Percentiles rank a stretch among this genome's conserved stretches.
Evolutionary conservation across 331 rosid species (phyloP).

Genomic region (Quercus phellos): DNA sequence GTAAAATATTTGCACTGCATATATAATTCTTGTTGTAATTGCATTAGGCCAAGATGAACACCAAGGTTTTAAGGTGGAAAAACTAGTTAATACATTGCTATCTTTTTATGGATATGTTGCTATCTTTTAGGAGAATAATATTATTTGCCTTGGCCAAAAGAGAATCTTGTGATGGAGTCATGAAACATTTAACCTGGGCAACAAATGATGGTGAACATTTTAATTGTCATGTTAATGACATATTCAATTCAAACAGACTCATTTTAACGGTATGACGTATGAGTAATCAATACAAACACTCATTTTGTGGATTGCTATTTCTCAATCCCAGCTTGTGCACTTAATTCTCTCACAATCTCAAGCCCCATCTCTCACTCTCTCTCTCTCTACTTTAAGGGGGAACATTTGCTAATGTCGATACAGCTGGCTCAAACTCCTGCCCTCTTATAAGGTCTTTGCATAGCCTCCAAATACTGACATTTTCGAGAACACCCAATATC

Average conservation of each 20-base stretch:
- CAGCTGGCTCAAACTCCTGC: background rate
- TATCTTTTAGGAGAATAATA: background rate
- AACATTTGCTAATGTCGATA: background rate
- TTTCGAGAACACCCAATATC: background rate
- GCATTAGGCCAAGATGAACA: background rate
- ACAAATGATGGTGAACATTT: background rate
- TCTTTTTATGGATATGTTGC: too few species aligned
- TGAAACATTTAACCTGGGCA: background rate
- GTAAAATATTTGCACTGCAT: background rate
- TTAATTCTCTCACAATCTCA: background rate
- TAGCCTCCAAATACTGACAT: background rate
- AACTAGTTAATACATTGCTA: background rate
- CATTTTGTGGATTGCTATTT: too few species aligned
- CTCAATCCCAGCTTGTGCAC: constrained; percentile 28
- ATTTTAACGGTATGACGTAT: background rate
- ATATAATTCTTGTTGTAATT: background rate
- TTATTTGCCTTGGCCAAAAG: background rate
- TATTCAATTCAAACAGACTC: background rate
- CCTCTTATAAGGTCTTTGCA: background rate
- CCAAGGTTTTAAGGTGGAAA: background rate
- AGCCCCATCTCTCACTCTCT: background rate
- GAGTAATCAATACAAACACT: too few species aligned
- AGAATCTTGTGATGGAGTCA: background rate
- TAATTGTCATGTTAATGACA: background rate
- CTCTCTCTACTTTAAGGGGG: background rate